Evolutionary conservation across 768 basidiomycete genomes (phyloP), one percentile per base, ranked within the genome.

Genomic region (Hortiboletus flavorubellus): DNA sequence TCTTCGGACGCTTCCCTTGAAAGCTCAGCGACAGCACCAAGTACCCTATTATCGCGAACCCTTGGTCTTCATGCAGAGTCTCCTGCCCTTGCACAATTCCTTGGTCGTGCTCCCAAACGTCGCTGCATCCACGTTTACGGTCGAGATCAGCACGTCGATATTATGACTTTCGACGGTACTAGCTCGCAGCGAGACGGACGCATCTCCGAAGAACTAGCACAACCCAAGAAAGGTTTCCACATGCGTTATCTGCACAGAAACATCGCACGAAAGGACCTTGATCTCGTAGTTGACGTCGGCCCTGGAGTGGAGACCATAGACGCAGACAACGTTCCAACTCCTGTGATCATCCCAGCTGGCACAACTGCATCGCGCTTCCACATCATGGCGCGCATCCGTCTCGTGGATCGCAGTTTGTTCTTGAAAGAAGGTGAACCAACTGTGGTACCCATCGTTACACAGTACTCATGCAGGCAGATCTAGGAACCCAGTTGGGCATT

Each of bases 11-110:
- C 46, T 39, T 42, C 46, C 39, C 35, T 49, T 29, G 44, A 63
- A 46, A 54, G 47, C 46, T 40, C 50, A 18, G 38, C 52, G 44
- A 40, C 52, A n/a, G 31, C 50, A 14, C 67, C 69, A 18, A 74
- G 72, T 30, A 74, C 75, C 8, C 70, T 77, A n/a, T 59, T 81
- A 26, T 75, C 78, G 9, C 72, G 75, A 43, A 79, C 79, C 8
- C 72, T 81, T 11, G 80, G 81, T 26, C 69, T 76, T 57, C 80
- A 82, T 50, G 71, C 67, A n/a, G 80, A 81, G 51, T 76, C 79
- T 8, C 76, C 80, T 29, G 76, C 77, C 1, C 73, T 81, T 18
- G 80, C 80, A 12, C 77, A 72, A 6, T 81, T 81, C 61, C 73
- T 81, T 33, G 79, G 80, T 8, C 73, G 74, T 50, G 66, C 68